Percentiles rank a stretch among this genome's conserved stretches.
These are phyloP conservation scores for Sambucus nigra DNA, from an alignment of 129 eudicot genomes.

Conservation along the genomic window DNA sequence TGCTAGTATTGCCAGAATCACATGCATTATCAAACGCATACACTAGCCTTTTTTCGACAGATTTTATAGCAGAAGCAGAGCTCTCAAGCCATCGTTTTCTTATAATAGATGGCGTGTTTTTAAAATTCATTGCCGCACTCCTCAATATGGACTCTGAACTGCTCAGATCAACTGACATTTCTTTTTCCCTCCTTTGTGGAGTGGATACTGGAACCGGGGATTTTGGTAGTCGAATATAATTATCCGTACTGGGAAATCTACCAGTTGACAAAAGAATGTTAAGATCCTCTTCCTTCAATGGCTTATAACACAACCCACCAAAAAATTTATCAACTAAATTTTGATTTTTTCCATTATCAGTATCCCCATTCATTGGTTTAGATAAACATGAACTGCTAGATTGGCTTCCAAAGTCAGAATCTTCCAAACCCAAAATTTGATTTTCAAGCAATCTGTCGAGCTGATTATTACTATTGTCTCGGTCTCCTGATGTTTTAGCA, in stretches of 20 bases:
- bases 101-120: conserved; percentile 23
- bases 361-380: not conserved
- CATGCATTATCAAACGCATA: not conserved
- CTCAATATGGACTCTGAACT: conserved; percentile 10
- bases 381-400: conserved; percentile 3
- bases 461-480: not conserved
- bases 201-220: not conserved
- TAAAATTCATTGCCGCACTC: conserved; percentile 20
- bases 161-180: not conserved
- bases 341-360: not conserved
- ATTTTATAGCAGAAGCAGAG: not conserved
- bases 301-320: conserved; percentile 23
- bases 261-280: conserved; percentile 16
- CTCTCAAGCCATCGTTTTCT: conserved; percentile 12
- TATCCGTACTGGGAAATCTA: conserved; percentile 20
- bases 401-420: not conserved
- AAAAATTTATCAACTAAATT: not conserved
- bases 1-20: not conserved
- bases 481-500: not conserved
- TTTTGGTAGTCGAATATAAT: conserved; percentile 3
- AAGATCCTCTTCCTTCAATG: conserved; percentile 15
- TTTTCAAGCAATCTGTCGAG: not conserved
- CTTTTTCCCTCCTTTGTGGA: not conserved
- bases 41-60: not conserved
- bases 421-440: not conserved